These are phyloP conservation scores for Podospora fimiseda DNA, from an alignment of 495 filamentous ascomycete species.

Conservation along the genomic window DNA sequence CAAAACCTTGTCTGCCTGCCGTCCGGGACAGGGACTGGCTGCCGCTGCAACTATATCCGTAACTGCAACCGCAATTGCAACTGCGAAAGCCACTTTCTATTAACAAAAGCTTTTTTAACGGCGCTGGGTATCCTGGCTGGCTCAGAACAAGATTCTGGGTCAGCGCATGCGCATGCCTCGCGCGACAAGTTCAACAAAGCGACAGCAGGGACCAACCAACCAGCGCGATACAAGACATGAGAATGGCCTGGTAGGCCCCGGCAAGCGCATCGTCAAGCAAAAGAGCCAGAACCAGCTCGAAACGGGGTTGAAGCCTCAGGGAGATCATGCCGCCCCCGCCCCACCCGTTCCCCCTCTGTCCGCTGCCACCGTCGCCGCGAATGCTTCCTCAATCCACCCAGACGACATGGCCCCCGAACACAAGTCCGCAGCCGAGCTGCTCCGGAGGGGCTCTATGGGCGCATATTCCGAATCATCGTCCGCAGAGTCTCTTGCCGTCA, in stretches of 20 bases:
- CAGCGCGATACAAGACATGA: conserved; percentile 76
- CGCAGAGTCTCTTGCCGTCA: conserved; percentile 36
- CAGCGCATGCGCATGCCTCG: conserved; percentile 63
- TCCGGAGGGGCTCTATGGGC: conserved; percentile 41
- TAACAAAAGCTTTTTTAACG: background rate
- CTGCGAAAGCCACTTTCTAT: background rate
- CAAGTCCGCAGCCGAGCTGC: conserved; percentile 31
- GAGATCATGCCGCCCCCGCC: conserved; percentile 27
- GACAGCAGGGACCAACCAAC: conserved; percentile 57
- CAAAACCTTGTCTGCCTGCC: background rate
- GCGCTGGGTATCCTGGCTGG: conserved; percentile 28
- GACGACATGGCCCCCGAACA: conserved; percentile 37
- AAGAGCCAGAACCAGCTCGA: conserved; percentile 45
- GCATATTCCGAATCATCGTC: conserved; percentile 45
- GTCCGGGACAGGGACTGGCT: background rate
- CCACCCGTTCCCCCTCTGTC: conserved; percentile 36
- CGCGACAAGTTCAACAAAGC: conserved; percentile 57
- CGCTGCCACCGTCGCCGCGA: conserved; percentile 20
- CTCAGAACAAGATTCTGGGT: conserved; percentile 48
- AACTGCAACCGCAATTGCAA: too few species aligned
- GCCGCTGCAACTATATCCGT: too few species aligned
- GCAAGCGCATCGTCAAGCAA: conserved; percentile 63
- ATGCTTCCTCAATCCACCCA: conserved; percentile 30
- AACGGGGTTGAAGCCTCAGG: conserved; percentile 20
- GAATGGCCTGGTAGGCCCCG: conserved; percentile 77